phyloP scores from a whole-genome alignment of 2,329 filamentous ascomycete species.

The Calonectria ilicicola region DNA sequence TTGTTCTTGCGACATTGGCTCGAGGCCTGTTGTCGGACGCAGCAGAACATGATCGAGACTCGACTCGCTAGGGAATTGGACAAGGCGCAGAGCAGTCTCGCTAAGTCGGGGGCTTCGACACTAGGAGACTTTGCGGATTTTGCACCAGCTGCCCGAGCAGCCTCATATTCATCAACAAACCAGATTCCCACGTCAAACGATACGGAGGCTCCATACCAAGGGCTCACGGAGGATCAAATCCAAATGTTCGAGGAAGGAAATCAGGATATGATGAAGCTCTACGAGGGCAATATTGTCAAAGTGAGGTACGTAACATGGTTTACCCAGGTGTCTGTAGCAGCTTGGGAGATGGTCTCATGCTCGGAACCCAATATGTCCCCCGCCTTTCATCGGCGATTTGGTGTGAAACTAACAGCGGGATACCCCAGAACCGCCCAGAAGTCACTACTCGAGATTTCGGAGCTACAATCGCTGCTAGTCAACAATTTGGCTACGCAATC shows the following conservation, averaged over 20 bases:
- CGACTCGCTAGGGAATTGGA: slow-evolving; percentile 86
- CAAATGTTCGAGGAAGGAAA: slow-evolving; percentile 96
- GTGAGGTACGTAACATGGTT: slow-evolving; percentile 76
- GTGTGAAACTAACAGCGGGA: slow-evolving; percentile 26
- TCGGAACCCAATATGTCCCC: neutral
- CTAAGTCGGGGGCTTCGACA: slow-evolving; percentile 66
- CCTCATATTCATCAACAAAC: slow-evolving; percentile 33
- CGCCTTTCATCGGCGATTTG: slow-evolving; percentile 15
- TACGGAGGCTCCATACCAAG: slow-evolving; percentile 51
- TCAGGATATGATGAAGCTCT: slow-evolving; percentile 91
- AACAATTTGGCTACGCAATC: slow-evolving; percentile 87
- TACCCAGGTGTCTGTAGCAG: neutral
- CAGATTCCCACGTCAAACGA: slow-evolving; percentile 38
- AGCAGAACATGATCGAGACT: slow-evolving; percentile 94
- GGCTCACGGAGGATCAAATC: slow-evolving; percentile 84
- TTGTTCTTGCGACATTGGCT: slow-evolving; percentile 83
- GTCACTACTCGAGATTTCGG: slow-evolving; percentile 91
- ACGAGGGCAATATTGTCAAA: slow-evolving; percentile 93
- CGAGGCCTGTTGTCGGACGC: slow-evolving; percentile 80
- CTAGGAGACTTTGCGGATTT: slow-evolving; percentile 50
- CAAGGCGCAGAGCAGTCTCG: slow-evolving; percentile 87
- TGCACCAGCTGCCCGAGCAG: slow-evolving; percentile 35
- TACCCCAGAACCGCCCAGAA: slow-evolving; percentile 81
- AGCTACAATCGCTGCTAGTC: slow-evolving; percentile 90
- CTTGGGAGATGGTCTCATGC: slow-evolving; percentile 9